Evolutionary conservation across 306 rosid genomes (phyloP).

Genomic region (Cucurbita moschata): DNA sequence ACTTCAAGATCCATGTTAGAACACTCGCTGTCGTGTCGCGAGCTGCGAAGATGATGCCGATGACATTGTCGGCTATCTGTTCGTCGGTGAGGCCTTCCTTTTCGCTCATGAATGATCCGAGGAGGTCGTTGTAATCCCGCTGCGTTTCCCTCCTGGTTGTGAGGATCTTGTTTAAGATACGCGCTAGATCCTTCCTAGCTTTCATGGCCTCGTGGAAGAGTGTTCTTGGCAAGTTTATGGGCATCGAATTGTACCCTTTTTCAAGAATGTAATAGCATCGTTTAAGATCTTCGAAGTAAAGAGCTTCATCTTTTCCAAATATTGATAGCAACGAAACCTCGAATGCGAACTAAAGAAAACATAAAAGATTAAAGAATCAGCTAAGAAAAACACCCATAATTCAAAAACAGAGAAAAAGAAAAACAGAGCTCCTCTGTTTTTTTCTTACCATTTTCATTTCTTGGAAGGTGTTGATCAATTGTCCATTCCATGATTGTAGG

Average conservation of each 20-base stretch:
- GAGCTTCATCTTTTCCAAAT: constrained; percentile 63
- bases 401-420: constrained; percentile 7
- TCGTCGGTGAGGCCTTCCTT: constrained; percentile 76
- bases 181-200: constrained; percentile 70
- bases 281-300: constrained; percentile 64
- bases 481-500: constrained; percentile 56
- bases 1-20: constrained; percentile 83
- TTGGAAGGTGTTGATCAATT: constrained; percentile 52
- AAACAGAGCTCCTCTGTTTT: constrained; percentile 3
- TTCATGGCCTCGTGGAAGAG: constrained; percentile 85
- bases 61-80: constrained; percentile 80
- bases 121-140: constrained; percentile 43
- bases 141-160: constrained; percentile 44
- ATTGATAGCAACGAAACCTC: constrained; percentile 76
- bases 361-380: not conserved
- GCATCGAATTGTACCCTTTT: constrained; percentile 92
- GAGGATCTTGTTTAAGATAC: constrained; percentile 62
- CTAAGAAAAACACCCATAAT: not conserved
- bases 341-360: constrained; percentile 44
- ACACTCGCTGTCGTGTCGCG: constrained; percentile 96
- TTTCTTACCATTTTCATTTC: constrained; percentile 71
- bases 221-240: constrained; percentile 71
- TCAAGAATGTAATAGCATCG: constrained; percentile 73
- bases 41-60: constrained; percentile 92
- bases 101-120: constrained; percentile 73